A percentile compares a stretch with the other conserved stretches of the same genome.
Evolutionary conservation across 768 basidiomycete species (phyloP).

Genomic region (Clitopilus passeckerianus): DNA sequence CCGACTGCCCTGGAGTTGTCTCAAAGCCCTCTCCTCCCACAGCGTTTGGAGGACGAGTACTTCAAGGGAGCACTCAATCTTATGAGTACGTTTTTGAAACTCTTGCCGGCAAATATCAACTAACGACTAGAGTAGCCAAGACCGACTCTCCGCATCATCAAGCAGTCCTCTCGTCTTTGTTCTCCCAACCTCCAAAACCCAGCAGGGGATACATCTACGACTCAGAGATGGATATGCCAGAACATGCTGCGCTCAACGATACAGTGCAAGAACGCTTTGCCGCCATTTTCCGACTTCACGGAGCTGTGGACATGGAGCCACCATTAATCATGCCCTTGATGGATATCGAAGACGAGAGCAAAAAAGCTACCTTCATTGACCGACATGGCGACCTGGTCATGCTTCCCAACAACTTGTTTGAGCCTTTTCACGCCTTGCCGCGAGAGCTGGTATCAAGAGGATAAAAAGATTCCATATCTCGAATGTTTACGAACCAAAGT

Average conservation of each 20-base stretch:
- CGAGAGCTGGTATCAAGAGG: conserved; percentile 53
- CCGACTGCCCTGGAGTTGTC: conserved; percentile 83
- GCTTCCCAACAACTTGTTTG: conserved; percentile 66
- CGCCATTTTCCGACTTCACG: conserved; percentile 81
- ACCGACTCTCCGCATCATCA: conserved; percentile 79
- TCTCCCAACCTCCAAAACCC: conserved; percentile 64
- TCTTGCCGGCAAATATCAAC: background rate
- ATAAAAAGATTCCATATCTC: conserved; percentile 84
- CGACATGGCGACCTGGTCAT: conserved; percentile 71
- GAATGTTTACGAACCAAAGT: conserved; percentile 70
- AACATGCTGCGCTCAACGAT: conserved; percentile 66
- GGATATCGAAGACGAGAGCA: conserved; percentile 56
- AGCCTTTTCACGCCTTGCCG: conserved; percentile 86
- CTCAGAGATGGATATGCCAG: conserved; percentile 57
- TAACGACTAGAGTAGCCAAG: conserved; percentile 44
- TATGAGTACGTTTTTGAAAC: conserved; percentile 52
- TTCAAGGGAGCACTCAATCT: conserved; percentile 74
- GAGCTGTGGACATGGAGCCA: conserved; percentile 84
- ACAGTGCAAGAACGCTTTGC: conserved; percentile 74
- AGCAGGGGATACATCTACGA: conserved; percentile 74
- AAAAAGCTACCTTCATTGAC: conserved; percentile 74
- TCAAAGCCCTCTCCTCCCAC: conserved; percentile 72
- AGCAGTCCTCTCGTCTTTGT: conserved; percentile 71
- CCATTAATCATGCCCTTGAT: conserved; percentile 76
- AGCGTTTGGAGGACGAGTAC: conserved; percentile 77